Base-by-base conservation (phyloP, 2,329 filamentous ascomycete genomes). In the Pseudogymnoascus sp. region DNA sequence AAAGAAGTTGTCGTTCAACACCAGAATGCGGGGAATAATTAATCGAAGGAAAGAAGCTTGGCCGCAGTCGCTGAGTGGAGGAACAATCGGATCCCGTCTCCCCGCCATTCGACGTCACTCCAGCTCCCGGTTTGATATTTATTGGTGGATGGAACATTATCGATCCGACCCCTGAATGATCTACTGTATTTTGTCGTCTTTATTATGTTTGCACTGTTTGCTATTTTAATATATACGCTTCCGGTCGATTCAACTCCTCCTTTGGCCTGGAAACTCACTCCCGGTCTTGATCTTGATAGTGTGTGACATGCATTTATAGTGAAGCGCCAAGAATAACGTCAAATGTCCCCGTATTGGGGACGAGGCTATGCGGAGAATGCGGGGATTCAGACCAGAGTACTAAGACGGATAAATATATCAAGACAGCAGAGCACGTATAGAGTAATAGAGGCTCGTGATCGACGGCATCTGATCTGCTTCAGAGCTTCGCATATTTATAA, bases 381-480 rank as follows among this genome's bases (percentile, higher is more conserved):
- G 42, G 42, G 42, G 21, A 48, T 48, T 27, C 12, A 48, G 21
- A 48, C 5, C 6, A 7, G 41, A 48, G 25, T 48, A 25, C 42
- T 48, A 48, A 48, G 42, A 48, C 42, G 42, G 42, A 27, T 48
- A 48, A 48, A 48, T 48, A 48, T 48, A 27, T 48, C 42, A 48
- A 25, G 42, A 48, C 21, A 48, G n/a, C 21, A 48, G 12, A 48
- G n/a, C 21, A 48, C 12, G 13, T 27, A 27, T 48, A 25, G 42
- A 25, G 12, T 27, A 27, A 29, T 48, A 27, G 21, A 27, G 21
- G 27, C 27, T 48, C 42, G 21, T 48, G 42, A 48, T 48, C 42
- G 4, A 48, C 42, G 42, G 27, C 42, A 25, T 21, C 42, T 27
- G 42, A 27, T 27, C 42, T 48, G 21, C 42, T 48, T 27, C 12